phyloP scores from a whole-genome alignment of 2,329 filamentous ascomycete species.

The Gnomoniopsis smithogilvyi region DNA sequence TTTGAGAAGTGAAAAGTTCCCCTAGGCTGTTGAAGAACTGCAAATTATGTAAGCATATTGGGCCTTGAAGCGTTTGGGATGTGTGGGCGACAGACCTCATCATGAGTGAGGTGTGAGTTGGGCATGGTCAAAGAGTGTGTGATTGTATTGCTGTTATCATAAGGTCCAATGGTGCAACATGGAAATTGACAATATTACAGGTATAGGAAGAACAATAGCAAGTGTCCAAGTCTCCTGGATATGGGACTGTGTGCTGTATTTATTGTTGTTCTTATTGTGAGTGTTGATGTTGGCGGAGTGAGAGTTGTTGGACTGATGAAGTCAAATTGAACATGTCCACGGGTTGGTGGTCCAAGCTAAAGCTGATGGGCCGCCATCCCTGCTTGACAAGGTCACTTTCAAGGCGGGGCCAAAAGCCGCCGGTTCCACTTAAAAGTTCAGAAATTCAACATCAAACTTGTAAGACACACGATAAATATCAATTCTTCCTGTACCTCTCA shows the following conservation, averaged over 20 bases:
- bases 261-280: too few relatives aligned
- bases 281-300: too few relatives aligned
- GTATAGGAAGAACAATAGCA: background rate
- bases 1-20: constrained; percentile 64
- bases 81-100: constrained; percentile 31
- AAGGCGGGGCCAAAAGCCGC: too few relatives aligned
- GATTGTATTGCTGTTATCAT: background rate
- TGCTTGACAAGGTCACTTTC: background rate
- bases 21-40: constrained; percentile 72
- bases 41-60: constrained; percentile 15
- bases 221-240: too few relatives aligned
- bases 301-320: background rate
- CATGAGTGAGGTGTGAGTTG: constrained; percentile 31
- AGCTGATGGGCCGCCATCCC: background rate
- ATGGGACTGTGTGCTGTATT: too few relatives aligned
- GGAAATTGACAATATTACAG: background rate
- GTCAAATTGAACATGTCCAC: background rate
- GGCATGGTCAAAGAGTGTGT: constrained; percentile 24
- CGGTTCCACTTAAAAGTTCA: constrained; percentile 5
- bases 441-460: background rate
- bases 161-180: background rate
- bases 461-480: background rate
- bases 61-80: too few relatives aligned
- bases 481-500: too few relatives aligned
- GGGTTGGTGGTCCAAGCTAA: background rate